These are phyloP conservation scores for Malassezia equina DNA, from an alignment of 1,284 basidiomycete genomes.

Conservation along the genomic window DNA sequence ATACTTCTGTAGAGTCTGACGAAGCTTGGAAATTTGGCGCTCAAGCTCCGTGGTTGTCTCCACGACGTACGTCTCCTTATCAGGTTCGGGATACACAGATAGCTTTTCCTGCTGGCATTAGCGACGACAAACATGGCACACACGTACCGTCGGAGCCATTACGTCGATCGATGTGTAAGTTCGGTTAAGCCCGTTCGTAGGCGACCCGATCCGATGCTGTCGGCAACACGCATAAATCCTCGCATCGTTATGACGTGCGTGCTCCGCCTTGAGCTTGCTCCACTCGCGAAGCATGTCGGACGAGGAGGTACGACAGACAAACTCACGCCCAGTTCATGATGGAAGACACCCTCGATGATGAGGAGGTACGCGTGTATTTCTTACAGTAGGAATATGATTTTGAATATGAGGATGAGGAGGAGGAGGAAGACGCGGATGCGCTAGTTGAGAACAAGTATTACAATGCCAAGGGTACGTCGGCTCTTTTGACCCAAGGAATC, in stretches of 20 bases:
- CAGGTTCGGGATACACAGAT: conserved; percentile 30
- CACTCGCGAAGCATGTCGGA: conserved; percentile 11
- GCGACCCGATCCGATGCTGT: not conserved
- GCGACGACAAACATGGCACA: not conserved
- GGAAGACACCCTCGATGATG: conserved; percentile 43
- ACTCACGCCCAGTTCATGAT: conserved; percentile 34
- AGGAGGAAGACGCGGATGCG: conserved; percentile 60
- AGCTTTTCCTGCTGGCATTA: conserved; percentile 19
- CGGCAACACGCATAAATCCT: conserved; percentile 3
- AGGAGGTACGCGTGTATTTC: conserved; percentile 15
- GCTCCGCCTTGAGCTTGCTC: not conserved
- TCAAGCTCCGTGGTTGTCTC: conserved; percentile 37
- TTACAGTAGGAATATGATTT: conserved; percentile 76
- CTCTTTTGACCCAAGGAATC: conserved; percentile 56
- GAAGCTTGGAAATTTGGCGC: conserved; percentile 29
- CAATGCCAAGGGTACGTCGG: conserved; percentile 72
- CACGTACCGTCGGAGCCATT: not conserved
- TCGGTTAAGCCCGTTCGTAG: not conserved
- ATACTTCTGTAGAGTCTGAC: conserved; percentile 20
- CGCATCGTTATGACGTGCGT: not conserved
- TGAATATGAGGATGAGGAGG: conserved; percentile 66
- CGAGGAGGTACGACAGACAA: conserved; percentile 3
- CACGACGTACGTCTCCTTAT: conserved; percentile 22
- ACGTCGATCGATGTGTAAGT: not conserved
- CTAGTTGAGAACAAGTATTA: conserved; percentile 99